Conservation (phyloP, 2,329 filamentous ascomycete genomes). For the Septoria linicola region DNA sequence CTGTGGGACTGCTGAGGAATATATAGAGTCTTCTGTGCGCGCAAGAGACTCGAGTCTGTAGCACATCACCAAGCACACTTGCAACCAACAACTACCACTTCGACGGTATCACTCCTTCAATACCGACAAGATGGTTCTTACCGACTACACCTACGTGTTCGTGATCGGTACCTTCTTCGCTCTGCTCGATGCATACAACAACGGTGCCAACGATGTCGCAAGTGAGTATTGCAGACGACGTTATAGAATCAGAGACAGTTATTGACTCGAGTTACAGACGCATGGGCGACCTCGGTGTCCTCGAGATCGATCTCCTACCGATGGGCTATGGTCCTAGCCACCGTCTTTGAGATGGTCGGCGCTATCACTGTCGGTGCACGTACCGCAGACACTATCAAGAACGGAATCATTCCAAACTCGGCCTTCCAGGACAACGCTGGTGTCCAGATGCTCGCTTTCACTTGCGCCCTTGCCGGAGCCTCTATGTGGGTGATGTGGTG, state of each 20-base stretch:
- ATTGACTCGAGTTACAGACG: constrained; percentile 32
- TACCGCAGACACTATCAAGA: constrained; percentile 62
- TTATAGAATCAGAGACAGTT: background rate
- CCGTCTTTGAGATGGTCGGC: constrained; percentile 54
- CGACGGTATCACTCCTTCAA: constrained; percentile 4
- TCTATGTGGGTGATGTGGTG: constrained; percentile 58
- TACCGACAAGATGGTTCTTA: constrained; percentile 40
- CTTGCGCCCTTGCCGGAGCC: constrained; percentile 47
- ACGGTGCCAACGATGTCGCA: constrained; percentile 63
- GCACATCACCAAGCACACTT: no score
- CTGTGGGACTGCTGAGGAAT: background rate
- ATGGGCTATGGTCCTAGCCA: constrained; percentile 52
- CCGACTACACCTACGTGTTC: constrained; percentile 63
- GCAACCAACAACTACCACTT: background rate
- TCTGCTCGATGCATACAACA: constrained; percentile 66
- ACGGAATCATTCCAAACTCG: constrained; percentile 55
- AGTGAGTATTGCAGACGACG: constrained; percentile 28
- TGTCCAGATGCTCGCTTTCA: constrained; percentile 47
- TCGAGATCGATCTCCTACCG: constrained; percentile 54
- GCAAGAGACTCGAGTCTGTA: no score
- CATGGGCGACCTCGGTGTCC: constrained; percentile 55
- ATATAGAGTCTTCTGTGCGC: background rate
- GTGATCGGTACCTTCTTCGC: constrained; percentile 65
- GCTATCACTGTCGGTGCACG: constrained; percentile 54
- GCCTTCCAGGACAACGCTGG: constrained; percentile 52